Evolutionary conservation across 108 stramenopile species (phyloP).

Genomic region (Skeletonema potamos): DNA sequence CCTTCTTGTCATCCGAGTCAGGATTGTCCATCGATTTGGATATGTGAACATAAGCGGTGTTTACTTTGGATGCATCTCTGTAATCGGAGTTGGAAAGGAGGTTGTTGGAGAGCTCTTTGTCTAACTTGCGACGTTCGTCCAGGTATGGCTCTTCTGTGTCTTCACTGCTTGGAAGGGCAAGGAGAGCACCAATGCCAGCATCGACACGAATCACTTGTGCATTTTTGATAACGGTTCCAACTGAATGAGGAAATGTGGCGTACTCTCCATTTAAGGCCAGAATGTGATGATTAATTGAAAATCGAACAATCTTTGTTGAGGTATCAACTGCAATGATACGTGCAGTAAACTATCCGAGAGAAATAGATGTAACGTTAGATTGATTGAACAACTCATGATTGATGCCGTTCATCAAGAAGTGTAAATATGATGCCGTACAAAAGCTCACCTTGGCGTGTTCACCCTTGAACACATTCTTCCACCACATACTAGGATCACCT

Average conservation of each 20-base stretch:
- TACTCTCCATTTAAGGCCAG: constrained; percentile 40
- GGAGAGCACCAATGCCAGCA: constrained; percentile 81
- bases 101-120: constrained; percentile 45
- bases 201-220: constrained; percentile 79
- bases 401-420: not conserved
- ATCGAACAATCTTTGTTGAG: constrained; percentile 72
- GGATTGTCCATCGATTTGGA: constrained; percentile 79
- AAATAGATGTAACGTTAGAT: not conserved
- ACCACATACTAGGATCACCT: constrained; percentile 40
- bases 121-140: constrained; percentile 10
- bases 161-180: constrained; percentile 57
- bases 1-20: constrained; percentile 26
- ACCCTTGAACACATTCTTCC: constrained; percentile 46
- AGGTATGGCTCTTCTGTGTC: constrained; percentile 5
- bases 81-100: constrained; percentile 50
- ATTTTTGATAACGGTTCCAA: constrained; percentile 64
- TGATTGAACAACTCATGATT: not conserved
- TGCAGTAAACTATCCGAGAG: constrained; percentile 59
- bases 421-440: not conserved
- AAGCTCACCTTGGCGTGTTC: constrained; percentile 40
- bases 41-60: constrained; percentile 83
- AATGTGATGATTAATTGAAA: constrained; percentile 74
- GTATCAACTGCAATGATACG: constrained; percentile 80
- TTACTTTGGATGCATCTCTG: constrained; percentile 48
- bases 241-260: constrained; percentile 25